A percentile compares a stretch with the other conserved stretches of the same genome.
Evolutionary conservation across 768 basidiomycete species (phyloP).

Genomic region (Tricholoma bakamatsutake): DNA sequence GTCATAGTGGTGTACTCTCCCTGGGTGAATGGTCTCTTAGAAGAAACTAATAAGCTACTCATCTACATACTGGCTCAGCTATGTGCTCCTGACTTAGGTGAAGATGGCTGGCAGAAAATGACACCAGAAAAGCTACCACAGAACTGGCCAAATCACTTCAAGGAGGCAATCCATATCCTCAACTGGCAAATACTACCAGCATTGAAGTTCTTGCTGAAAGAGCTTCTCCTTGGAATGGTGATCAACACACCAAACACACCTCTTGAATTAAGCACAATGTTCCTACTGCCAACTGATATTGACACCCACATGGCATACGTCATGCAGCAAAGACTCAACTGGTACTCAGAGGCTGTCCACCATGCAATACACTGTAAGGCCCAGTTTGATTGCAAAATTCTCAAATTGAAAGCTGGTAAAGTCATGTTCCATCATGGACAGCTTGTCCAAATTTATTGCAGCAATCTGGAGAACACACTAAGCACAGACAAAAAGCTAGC

Average conservation of each 20-base stretch:
- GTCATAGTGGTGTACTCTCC: background rate
- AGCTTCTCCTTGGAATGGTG: slow-evolving; percentile 24
- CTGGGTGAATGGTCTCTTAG: slow-evolving; percentile 29
- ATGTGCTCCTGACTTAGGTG: slow-evolving; percentile 21
- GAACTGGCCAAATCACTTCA: slow-evolving; percentile 27
- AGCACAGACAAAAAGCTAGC: slow-evolving; percentile 21
- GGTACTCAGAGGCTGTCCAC: slow-evolving; percentile 17
- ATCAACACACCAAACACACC: slow-evolving; percentile 22
- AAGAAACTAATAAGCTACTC: slow-evolving; percentile 26
- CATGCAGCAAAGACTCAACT: slow-evolving; percentile 24
- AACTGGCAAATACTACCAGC: slow-evolving; percentile 20
- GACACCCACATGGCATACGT: slow-evolving; percentile 20
- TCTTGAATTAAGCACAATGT: background rate
- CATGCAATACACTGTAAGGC: slow-evolving; percentile 20
- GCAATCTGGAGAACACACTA: slow-evolving; percentile 21
- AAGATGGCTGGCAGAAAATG: slow-evolving; percentile 16
- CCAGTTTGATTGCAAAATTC: slow-evolving; percentile 22
- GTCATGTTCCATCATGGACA: slow-evolving; percentile 21
- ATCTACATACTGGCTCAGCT: slow-evolving; percentile 20
- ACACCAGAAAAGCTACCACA: slow-evolving; percentile 16
- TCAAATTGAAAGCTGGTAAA: slow-evolving; percentile 8
- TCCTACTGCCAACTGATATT: slow-evolving; percentile 5
- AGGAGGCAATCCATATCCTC: slow-evolving; percentile 18
- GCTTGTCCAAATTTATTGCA: slow-evolving; percentile 26
- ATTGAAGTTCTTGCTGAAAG: slow-evolving; percentile 22